Base-by-base conservation (phyloP, 2,329 filamentous ascomycete genomes). In the Fusarium napiforme region DNA sequence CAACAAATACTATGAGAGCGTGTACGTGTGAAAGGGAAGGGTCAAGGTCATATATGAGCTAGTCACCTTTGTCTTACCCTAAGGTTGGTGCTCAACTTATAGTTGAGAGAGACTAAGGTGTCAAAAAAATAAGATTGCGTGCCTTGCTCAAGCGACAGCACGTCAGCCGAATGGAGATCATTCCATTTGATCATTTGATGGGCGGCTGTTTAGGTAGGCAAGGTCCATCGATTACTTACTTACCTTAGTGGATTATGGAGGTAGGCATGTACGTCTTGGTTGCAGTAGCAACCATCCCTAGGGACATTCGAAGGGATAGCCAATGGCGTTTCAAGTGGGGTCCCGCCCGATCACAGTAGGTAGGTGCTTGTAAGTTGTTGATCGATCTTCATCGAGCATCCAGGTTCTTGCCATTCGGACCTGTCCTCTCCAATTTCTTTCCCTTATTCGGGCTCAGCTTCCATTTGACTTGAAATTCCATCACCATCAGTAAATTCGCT, bases 241-340 rank as follows among this genome's bases (percentile, higher is more conserved):
- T 32, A 32, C 30, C 19, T 19, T 46, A 21, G 40, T 49, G 40
- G 40, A 49, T 58, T 26, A 46, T 21, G 16, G 14, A 43, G 42
- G n/a, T 23, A 23, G 37, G 53, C 18, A 58, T 58, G 55, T 18
- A 50, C 30, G 30, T 28, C 55, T 57, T 42, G 63, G 63, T 65
- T 65, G 63, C 63, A 57, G 42, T 62, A 56, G 63, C 63, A 65
- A 65, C 63, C 60, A 65, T 57, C 30, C 30, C 37, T 62, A 40
- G 61, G 19, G 50, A 36, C 34, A 64, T 28, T 34, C 26, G 21
- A 47, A 52, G 34, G 60, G 19, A 23, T 34, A 52, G 63, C 63
- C 63, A 65, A 65, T 65, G 42, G 47, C 32, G 32, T 57, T 63
- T 57, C 46, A 52, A 65, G 63, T 45, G 21, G 32, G 43, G 52